A percentile compares a stretch with the other conserved stretches of the same genome.
Conservation (phyloP, 2,329 filamentous ascomycete species). For the Phaeophleospora eucalypticola region DNA sequence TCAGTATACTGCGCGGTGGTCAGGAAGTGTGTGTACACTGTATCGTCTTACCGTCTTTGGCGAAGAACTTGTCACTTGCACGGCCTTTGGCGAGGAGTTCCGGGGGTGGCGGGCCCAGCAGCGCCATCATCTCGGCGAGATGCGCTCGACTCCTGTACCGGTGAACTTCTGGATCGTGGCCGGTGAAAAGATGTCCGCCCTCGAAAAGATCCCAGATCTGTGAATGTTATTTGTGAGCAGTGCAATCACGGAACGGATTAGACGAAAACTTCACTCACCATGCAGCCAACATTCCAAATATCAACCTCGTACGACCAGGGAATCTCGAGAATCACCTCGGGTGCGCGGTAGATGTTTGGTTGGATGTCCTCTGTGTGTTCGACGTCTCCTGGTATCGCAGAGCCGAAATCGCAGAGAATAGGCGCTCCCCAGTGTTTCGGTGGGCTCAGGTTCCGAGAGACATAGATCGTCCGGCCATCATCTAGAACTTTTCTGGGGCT, state of each 20-base stretch:
- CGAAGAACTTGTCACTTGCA: slow-evolving; percentile 1
- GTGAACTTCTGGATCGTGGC: slow-evolving; percentile 17
- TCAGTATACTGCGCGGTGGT: too few species aligned
- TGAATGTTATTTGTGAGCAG: too few species aligned
- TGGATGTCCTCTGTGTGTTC: slow-evolving; percentile 32
- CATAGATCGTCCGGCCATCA: slow-evolving; percentile 16
- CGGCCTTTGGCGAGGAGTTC: slow-evolving; percentile 12
- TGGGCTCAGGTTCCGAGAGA: slow-evolving; percentile 12
- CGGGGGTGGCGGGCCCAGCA: slow-evolving; percentile 20
- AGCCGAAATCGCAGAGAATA: slow-evolving; percentile 23
- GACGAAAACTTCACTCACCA: slow-evolving; percentile 28
- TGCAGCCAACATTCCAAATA: slow-evolving; percentile 37
- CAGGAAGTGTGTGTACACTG: too few species aligned
- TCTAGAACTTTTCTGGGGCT: slow-evolving; percentile 19
- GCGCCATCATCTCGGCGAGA: slow-evolving; percentile 24
- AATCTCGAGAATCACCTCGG: slow-evolving; percentile 34
- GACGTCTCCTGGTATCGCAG: slow-evolving; percentile 6
- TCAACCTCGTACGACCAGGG: slow-evolving; percentile 35
- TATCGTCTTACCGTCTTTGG: slow-evolving; percentile 3
- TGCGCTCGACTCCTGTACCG: slow-evolving; percentile 27
- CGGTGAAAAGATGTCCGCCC: slow-evolving; percentile 32
- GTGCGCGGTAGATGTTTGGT: slow-evolving; percentile 34
- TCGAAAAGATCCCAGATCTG: slow-evolving; percentile 39
- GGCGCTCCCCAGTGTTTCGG: slow-evolving; percentile 13
- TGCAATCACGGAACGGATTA: too few species aligned